These are phyloP conservation scores for Fusarium nodosum DNA, from an alignment of 2,329 filamentous ascomycete species.

Conservation along the genomic window DNA sequence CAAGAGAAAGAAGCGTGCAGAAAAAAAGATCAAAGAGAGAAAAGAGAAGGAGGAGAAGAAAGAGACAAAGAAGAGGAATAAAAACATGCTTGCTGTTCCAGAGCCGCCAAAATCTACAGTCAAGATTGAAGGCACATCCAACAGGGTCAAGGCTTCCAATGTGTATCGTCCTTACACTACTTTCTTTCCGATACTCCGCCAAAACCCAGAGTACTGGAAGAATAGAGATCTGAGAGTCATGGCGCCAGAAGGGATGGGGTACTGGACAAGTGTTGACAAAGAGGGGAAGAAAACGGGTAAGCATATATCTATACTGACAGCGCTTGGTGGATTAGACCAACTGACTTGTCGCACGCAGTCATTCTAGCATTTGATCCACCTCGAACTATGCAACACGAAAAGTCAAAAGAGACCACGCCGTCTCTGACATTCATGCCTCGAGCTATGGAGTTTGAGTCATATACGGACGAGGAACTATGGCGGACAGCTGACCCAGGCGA, in stretches of 20 bases:
- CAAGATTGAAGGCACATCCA: conserved; percentile 19
- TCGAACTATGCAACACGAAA: conserved; percentile 43
- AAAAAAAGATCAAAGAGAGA: conserved; percentile 9
- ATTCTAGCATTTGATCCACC: conserved; percentile 45
- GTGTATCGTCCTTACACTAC: conserved; percentile 50
- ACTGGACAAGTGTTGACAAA: conserved; percentile 44
- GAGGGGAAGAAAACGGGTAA: conserved; percentile 26
- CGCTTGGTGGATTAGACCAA: background rate
- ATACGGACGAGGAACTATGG: conserved; percentile 49
- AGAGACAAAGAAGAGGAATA: conserved; percentile 1
- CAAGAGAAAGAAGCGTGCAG: conserved; percentile 25
- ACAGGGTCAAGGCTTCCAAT: conserved; percentile 45
- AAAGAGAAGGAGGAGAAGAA: conserved; percentile 21
- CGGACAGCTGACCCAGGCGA: conserved; percentile 46
- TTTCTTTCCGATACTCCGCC: conserved; percentile 44
- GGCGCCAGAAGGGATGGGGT: conserved; percentile 48
- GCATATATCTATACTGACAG: background rate
- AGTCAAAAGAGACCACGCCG: conserved; percentile 29
- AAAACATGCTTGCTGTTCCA: background rate
- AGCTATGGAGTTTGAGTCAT: conserved; percentile 49
- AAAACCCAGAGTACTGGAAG: conserved; percentile 42
- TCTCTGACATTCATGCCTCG: conserved; percentile 51
- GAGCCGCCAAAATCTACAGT: background rate
- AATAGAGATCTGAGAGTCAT: conserved; percentile 50
- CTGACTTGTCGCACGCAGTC: conserved; percentile 35